Evolutionary conservation across 169 alveolate genomes (phyloP).

Genomic region (Plasmodium fragile): DNA sequence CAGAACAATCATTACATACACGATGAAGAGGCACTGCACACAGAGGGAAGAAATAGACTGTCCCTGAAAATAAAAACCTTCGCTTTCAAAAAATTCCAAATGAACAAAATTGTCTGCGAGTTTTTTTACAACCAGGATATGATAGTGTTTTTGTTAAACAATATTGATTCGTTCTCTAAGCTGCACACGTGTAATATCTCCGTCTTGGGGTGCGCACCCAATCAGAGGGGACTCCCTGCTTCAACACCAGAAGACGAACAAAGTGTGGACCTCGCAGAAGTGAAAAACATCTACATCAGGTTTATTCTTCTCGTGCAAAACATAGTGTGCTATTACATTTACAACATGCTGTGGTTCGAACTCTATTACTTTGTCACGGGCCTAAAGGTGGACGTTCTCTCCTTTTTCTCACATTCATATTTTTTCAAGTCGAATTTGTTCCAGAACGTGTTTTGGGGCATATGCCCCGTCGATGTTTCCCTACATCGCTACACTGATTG

Average conservation of each 20-base stretch:
- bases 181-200: slow-evolving; percentile 32
- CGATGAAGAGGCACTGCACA: neutral
- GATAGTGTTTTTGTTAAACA: slow-evolving; percentile 15
- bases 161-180: slow-evolving; percentile 7
- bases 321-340: slow-evolving; percentile 57
- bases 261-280: neutral
- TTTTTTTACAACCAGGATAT: slow-evolving; percentile 72
- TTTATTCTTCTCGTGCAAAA: slow-evolving; percentile 59
- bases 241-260: neutral
- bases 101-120: slow-evolving; percentile 73
- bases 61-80: slow-evolving; percentile 33
- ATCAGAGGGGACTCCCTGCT: neutral
- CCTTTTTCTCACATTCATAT: slow-evolving; percentile 62
- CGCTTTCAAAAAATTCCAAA: slow-evolving; percentile 18
- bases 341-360: slow-evolving; percentile 75
- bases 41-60: neutral
- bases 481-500: neutral
- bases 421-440: slow-evolving; percentile 62
- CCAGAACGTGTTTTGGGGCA: slow-evolving; percentile 73
- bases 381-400: slow-evolving; percentile 47
- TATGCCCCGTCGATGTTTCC: slow-evolving; percentile 68
- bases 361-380: slow-evolving; percentile 38
- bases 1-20: neutral
- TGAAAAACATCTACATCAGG: slow-evolving; percentile 32
- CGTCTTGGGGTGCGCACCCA: neutral